These are phyloP conservation scores for Solanum microdontum DNA, from an alignment of 257 asterid species.

Conservation along the genomic window DNA sequence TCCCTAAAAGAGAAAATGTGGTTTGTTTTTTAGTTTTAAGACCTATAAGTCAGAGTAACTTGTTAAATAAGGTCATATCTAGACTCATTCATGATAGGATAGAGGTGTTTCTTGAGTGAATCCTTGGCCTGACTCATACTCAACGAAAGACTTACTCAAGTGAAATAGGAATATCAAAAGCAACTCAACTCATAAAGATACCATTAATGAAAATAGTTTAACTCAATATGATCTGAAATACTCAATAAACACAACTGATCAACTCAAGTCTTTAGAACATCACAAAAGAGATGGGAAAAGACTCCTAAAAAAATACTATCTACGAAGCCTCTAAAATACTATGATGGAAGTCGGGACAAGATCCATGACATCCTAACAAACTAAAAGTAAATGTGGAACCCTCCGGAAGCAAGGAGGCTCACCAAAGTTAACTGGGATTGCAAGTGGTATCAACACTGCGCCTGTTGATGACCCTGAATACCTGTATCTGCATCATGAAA, in stretches of 20 bases:
- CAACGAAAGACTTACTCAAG: neutral
- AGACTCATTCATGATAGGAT: neutral
- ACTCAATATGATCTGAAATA: neutral
- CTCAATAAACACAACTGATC: neutral
- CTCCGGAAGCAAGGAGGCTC: neutral
- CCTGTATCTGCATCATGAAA: neutral
- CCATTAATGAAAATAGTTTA: neutral
- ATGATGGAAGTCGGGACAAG: neutral
- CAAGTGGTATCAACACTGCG: neutral
- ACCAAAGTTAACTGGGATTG: neutral
- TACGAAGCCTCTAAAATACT: neutral
- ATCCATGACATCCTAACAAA: neutral
- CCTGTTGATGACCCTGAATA: neutral
- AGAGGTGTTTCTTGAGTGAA: neutral
- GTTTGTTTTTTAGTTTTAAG: neutral
- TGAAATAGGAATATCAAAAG: neutral
- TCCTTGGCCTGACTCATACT: neutral
- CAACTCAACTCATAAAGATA: neutral
- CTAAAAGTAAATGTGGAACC: neutral
- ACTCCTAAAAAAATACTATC: no score
- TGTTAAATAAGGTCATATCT: neutral
- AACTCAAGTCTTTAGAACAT: neutral
- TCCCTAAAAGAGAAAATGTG: no score
- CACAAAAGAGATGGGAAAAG: neutral
- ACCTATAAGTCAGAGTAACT: neutral